A percentile compares a stretch with the other conserved stretches of the same genome.
Conservation (phyloP, 805 yeast genomes). For the Pichia membranifaciens region DNA sequence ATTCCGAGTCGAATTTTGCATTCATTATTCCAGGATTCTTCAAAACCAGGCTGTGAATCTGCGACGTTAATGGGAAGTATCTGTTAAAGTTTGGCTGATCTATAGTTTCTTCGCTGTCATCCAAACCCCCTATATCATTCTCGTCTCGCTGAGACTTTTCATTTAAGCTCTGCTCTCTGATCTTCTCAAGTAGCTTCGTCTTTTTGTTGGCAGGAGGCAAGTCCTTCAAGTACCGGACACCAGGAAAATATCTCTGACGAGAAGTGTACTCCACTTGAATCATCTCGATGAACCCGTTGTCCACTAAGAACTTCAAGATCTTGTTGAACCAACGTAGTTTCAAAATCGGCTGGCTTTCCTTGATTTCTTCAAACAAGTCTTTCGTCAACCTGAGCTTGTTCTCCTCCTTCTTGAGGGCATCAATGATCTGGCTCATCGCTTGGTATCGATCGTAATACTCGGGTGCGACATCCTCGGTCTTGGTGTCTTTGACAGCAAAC, state of each 20-base stretch:
- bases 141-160: slow-evolving; percentile 27
- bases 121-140: slow-evolving; percentile 25
- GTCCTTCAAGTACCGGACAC: slow-evolving; percentile 22
- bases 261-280: slow-evolving; percentile 24
- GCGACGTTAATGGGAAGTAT: slow-evolving; percentile 60
- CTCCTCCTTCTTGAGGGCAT: slow-evolving; percentile 51
- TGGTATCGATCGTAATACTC: slow-evolving; percentile 18
- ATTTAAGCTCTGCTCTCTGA: slow-evolving; percentile 6
- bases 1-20: slow-evolving; percentile 41
- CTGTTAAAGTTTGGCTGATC: slow-evolving; percentile 26
- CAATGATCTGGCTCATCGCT: slow-evolving; percentile 34
- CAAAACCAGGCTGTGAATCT: slow-evolving; percentile 44
- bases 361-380: slow-evolving; percentile 57
- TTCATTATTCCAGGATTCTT: slow-evolving; percentile 53
- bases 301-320: slow-evolving; percentile 46
- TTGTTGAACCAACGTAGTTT: slow-evolving; percentile 35
- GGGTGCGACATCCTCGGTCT: slow-evolving; percentile 15
- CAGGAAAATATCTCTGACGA: slow-evolving; percentile 21
- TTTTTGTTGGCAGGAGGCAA: slow-evolving; percentile 16
- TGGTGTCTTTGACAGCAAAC: slow-evolving; percentile 26
- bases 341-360: slow-evolving; percentile 36
- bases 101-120: slow-evolving; percentile 16
- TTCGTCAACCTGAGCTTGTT: slow-evolving; percentile 52
- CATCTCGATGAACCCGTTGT: slow-evolving; percentile 21
- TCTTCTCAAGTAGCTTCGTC: slow-evolving; percentile 11